Percentiles rank a stretch among this genome's conserved stretches.
Evolutionary conservation across 1,284 basidiomycete genomes (phyloP).

Genomic region (Dichomitus squalens): DNA sequence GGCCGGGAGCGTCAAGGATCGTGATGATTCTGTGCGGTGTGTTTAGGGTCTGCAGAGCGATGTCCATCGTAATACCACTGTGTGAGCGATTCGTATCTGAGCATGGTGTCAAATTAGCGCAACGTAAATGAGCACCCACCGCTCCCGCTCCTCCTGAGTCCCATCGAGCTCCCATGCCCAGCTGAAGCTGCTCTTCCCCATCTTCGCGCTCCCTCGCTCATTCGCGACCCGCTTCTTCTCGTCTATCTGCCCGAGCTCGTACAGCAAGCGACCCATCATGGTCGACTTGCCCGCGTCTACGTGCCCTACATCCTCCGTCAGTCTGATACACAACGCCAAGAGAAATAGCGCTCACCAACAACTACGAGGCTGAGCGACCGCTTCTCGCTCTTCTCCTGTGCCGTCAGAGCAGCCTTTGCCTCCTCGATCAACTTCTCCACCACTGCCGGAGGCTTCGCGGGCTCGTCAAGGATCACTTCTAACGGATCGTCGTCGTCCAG

Average conservation of each 20-base stretch:
- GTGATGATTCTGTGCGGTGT: slow-evolving; percentile 85
- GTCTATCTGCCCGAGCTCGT: slow-evolving; percentile 87
- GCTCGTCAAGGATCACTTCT: slow-evolving; percentile 49
- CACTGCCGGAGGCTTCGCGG: slow-evolving; percentile 71
- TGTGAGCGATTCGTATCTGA: neutral
- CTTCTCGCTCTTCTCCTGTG: slow-evolving; percentile 57
- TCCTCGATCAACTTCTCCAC: slow-evolving; percentile 88
- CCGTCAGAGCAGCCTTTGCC: slow-evolving; percentile 59
- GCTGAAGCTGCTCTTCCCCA: slow-evolving; percentile 93
- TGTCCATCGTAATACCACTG: slow-evolving; percentile 98
- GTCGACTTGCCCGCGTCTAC: slow-evolving; percentile 99
- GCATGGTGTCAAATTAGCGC: neutral
- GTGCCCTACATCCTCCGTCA: slow-evolving; percentile 64
- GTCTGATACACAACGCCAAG: slow-evolving; percentile 1
- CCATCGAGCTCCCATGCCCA: slow-evolving; percentile 99
- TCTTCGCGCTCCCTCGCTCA: slow-evolving; percentile 88
- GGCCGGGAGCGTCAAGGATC: slow-evolving; percentile 94
- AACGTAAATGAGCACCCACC: slow-evolving; percentile 49
- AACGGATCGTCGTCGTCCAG: slow-evolving; percentile 36
- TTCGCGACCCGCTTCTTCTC: slow-evolving; percentile 87
- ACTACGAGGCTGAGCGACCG: slow-evolving; percentile 88
- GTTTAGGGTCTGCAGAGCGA: slow-evolving; percentile 83
- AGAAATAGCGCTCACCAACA: slow-evolving; percentile 73
- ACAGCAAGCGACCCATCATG: slow-evolving; percentile 91
- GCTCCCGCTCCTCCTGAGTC: slow-evolving; percentile 88